Base-by-base conservation (phyloP, 2,329 filamentous ascomycete genomes). In the Aspergillus piperis region DNA sequence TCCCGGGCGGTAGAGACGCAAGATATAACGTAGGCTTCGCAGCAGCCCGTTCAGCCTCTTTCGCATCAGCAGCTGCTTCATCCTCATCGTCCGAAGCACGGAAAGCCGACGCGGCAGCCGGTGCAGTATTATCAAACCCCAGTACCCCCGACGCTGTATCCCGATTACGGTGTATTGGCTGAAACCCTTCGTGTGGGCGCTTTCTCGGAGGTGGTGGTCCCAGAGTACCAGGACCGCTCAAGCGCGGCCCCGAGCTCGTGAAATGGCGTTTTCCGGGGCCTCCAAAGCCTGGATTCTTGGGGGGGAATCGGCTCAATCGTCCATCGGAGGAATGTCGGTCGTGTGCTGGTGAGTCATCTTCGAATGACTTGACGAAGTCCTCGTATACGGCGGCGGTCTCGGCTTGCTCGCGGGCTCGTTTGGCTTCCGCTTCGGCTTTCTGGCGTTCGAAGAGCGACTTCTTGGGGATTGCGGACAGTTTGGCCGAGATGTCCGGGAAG, bases 371-470 rank as follows among this genome's bases (percentile, higher is more conserved):
- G 59, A 95, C 86, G 67, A 96, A 96, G 66, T 94, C 91, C 68
- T 92, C 87, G 75, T 93, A 90, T 0, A 92, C 91, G 23, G 91
- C 92, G 21, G 90, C 91, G 6, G 91, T 96, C 78, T 96, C 93
- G 66, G 89, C 91, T 70, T 89, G 90, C 76, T 96, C 93, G 66
- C 91, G 86, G 67, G 86, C 84, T 61, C 90, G 88, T 79, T 96
- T 96, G 23, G 91, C 92, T 80, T 96, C 92, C 59, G 90, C 91
- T 74, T 96, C 92, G 61, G 91, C 91, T 75, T 90, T 92, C 75
- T 96, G 90, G 68, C 89, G 88, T 78, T 96, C 93, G 74, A 96
- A 96, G 25, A 90, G 84, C 19, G 92, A 96, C 73, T 95, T 91
- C 77, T 93, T 95, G 63, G 88, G 84, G 0, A 91, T 87, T 52